phyloP scores from a whole-genome alignment of 495 filamentous ascomycete species.

The Trichodelitschia bisporula region DNA sequence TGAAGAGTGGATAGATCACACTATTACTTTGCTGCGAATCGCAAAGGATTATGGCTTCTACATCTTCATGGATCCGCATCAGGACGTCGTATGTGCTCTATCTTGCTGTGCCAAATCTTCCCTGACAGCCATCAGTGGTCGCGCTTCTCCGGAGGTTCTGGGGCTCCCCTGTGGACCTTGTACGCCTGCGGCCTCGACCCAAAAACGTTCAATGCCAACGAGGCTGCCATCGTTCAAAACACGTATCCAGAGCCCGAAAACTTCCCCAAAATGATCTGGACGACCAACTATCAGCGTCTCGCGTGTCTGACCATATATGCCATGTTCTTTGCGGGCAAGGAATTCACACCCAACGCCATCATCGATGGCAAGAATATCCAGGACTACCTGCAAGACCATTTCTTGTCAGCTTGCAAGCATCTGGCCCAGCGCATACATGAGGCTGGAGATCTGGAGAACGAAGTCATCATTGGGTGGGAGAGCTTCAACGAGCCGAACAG shows the following conservation, averaged over 20 bases:
- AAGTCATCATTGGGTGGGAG: slow-evolving; percentile 87
- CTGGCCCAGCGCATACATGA: slow-evolving; percentile 70
- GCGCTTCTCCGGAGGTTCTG: slow-evolving; percentile 75
- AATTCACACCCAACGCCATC: slow-evolving; percentile 88
- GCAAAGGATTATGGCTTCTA: slow-evolving; percentile 85
- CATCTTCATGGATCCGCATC: slow-evolving; percentile 93
- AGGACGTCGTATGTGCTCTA: slow-evolving; percentile 54
- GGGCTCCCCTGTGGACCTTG: slow-evolving; percentile 91
- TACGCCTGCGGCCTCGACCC: slow-evolving; percentile 88
- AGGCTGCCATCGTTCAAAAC: slow-evolving; percentile 88
- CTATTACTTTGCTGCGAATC: slow-evolving; percentile 56
- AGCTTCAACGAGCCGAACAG: slow-evolving; percentile 85
- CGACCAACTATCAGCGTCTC: slow-evolving; percentile 80
- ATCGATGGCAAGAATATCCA: slow-evolving; percentile 92
- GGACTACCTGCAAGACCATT: slow-evolving; percentile 81
- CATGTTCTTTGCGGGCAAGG: slow-evolving; percentile 73
- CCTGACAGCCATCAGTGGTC: slow-evolving; percentile 45
- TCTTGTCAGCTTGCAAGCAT: slow-evolving; percentile 50
- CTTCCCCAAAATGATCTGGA: slow-evolving; percentile 98
- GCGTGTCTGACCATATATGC: slow-evolving; percentile 84
- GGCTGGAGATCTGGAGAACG: slow-evolving; percentile 67
- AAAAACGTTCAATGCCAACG: slow-evolving; percentile 54
- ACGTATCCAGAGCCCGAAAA: slow-evolving; percentile 64
- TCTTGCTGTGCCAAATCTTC: slow-evolving; percentile 1
- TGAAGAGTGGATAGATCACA: slow-evolving; percentile 78